phyloP scores from a whole-genome alignment of 1,284 basidiomycete species.

The Xerocomus nothofagi region DNA sequence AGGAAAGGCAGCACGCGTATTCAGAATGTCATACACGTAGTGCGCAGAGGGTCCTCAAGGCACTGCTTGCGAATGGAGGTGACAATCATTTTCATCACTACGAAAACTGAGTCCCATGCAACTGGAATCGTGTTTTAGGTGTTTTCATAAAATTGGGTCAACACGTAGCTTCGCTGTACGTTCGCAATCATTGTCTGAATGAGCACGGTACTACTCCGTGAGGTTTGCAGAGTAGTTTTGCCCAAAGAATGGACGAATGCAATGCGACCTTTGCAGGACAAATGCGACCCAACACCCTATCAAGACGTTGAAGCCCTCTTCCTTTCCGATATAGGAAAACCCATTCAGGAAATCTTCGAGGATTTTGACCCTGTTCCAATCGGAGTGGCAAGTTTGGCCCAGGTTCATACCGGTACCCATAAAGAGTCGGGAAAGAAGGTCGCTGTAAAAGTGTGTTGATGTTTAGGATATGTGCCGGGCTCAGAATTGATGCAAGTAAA shows the following conservation, averaged over 20 bases:
- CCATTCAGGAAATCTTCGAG: conserved; percentile 68
- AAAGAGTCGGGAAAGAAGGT: conserved; percentile 71
- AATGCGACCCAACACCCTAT: conserved; percentile 78
- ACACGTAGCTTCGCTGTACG: conserved; percentile 75
- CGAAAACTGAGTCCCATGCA: background rate
- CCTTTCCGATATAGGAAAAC: conserved; percentile 66
- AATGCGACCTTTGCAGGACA: conserved; percentile 77
- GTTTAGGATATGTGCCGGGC: background rate
- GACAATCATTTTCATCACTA: conserved; percentile 20
- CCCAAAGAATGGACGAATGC: conserved; percentile 80
- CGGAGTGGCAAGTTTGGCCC: conserved; percentile 92
- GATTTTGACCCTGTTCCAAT: conserved; percentile 90
- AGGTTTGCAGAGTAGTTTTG: conserved; percentile 52
- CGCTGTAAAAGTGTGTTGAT: conserved; percentile 78
- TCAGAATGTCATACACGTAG: conserved; percentile 82
- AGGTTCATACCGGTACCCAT: conserved; percentile 88
- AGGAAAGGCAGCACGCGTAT: conserved; percentile 56
- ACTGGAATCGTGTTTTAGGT: conserved; percentile 40
- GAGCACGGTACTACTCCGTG: background rate
- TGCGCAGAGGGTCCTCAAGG: conserved; percentile 73
- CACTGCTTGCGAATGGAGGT: conserved; percentile 87
- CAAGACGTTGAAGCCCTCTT: conserved; percentile 71
- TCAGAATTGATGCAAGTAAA: conserved; percentile 6
- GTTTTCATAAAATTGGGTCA: conserved; percentile 94
- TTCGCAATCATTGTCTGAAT: conserved; percentile 10